Evolutionary conservation across 1,284 basidiomycete species (phyloP).

Genomic region (Singerocomus rubriflavus): DNA sequence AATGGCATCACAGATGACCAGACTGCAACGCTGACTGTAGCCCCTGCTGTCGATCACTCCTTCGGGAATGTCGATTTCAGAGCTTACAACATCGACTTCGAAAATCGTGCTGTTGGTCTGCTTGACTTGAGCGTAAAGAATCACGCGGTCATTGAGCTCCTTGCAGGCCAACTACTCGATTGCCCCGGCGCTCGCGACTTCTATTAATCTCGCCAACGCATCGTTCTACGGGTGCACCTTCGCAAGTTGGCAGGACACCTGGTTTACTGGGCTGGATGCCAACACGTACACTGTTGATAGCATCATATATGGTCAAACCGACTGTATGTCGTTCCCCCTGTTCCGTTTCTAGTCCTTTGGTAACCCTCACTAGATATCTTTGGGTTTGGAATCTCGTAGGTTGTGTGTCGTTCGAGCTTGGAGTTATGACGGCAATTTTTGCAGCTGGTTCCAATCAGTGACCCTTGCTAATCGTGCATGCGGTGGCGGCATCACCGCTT

Average conservation of each 20-base stretch:
- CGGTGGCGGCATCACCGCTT: conserved; percentile 60
- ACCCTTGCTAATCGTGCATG: conserved; percentile 60
- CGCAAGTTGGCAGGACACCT: conserved; percentile 63
- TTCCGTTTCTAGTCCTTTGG: conserved; percentile 11
- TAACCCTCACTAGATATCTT: conserved; percentile 44
- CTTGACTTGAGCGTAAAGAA: background rate
- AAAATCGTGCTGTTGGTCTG: conserved; percentile 56
- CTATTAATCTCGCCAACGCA: conserved; percentile 60
- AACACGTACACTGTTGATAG: conserved; percentile 62
- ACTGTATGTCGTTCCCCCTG: conserved; percentile 44
- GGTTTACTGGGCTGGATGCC: conserved; percentile 59
- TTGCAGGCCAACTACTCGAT: conserved; percentile 54
- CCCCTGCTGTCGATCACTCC: conserved; percentile 46
- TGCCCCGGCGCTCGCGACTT: conserved; percentile 57
- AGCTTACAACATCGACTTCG: conserved; percentile 65
- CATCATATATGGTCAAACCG: conserved; percentile 59
- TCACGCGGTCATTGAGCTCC: background rate
- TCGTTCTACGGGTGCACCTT: conserved; percentile 69
- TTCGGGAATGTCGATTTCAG: conserved; percentile 61
- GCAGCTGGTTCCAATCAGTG: conserved; percentile 59
- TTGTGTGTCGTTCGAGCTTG: background rate
- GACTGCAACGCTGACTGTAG: conserved; percentile 52
- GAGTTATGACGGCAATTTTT: conserved; percentile 22
- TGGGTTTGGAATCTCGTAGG: conserved; percentile 56
- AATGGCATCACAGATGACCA: conserved; percentile 49